Percentiles rank a stretch among this genome's conserved stretches.
phyloP scores from a whole-genome alignment of 176 grass and related monocot species.

The Echinochloa phyllopogon region DNA sequence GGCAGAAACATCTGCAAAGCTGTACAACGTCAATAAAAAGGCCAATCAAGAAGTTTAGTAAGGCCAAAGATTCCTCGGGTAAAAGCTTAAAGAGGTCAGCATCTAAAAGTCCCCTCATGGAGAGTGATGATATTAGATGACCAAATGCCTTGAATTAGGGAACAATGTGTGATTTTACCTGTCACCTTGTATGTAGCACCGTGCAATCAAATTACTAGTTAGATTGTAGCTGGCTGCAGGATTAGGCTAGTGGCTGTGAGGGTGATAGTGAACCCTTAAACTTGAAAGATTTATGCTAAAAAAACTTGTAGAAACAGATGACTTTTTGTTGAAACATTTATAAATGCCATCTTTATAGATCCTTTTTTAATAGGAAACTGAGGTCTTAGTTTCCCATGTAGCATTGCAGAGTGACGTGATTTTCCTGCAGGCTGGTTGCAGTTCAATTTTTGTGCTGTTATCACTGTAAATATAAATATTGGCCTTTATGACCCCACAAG shows the following conservation, averaged over 20 bases:
- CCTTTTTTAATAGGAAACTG: conserved; percentile 13
- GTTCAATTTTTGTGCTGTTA: conserved; percentile 25
- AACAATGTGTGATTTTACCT: conserved; percentile 27
- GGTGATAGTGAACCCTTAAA: conserved; percentile 30
- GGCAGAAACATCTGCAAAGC: conserved; percentile 50
- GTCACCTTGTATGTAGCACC: conserved; percentile 45
- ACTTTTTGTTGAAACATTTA: neutral
- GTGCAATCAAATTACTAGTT: conserved; percentile 21
- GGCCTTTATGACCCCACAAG: neutral
- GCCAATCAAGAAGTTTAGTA: conserved; percentile 53
- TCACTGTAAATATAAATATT: conserved; percentile 25
- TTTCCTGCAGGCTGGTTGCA: conserved; percentile 1
- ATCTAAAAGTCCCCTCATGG: conserved; percentile 58
- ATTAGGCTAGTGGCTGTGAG: conserved; percentile 28
- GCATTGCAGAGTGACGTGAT: neutral
- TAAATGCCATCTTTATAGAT: conserved; percentile 19
- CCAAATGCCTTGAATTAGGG: conserved; percentile 26
- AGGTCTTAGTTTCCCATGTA: neutral
- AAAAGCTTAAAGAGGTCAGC: conserved; percentile 69
- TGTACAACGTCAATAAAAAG: conserved; percentile 51
- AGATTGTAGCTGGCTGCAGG: conserved; percentile 17
- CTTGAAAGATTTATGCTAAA: conserved; percentile 26
- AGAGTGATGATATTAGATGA: conserved; percentile 68
- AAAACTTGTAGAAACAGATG: conserved; percentile 36
- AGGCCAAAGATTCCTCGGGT: conserved; percentile 48